These are phyloP conservation scores for Ustilago nuda DNA, from an alignment of 1,284 basidiomycete genomes.

Conservation along the genomic window DNA sequence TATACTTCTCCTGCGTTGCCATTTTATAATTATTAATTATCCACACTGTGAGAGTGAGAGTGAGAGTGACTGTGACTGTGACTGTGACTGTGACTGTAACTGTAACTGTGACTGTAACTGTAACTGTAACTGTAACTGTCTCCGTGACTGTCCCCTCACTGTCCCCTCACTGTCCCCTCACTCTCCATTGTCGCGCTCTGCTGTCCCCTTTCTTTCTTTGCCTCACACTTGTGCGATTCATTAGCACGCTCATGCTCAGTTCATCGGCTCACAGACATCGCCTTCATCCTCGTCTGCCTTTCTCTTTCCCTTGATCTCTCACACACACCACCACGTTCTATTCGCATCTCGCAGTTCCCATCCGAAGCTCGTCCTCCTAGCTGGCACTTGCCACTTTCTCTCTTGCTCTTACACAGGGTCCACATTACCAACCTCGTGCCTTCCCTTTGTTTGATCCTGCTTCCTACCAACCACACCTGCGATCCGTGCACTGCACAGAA, in stretches of 20 bases:
- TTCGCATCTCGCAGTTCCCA: neutral
- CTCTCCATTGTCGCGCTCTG: slow-evolving; percentile 1
- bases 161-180: too few species aligned
- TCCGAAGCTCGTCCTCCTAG: neutral
- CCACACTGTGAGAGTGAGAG: too few species aligned
- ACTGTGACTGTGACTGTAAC: too few species aligned
- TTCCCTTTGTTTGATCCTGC: neutral
- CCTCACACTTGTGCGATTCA: too few species aligned
- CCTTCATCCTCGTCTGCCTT: neutral
- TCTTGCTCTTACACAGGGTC: neutral
- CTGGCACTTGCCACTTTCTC: neutral
- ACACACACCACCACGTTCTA: neutral
- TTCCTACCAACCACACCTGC: neutral
- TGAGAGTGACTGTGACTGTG: too few species aligned
- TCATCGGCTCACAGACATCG: neutral
- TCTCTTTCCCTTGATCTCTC: neutral
- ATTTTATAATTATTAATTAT: neutral
- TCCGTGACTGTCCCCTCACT: too few species aligned
- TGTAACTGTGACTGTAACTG: too few species aligned
- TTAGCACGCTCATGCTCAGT: too few species aligned
- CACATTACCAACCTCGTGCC: neutral
- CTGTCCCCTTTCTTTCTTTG: neutral
- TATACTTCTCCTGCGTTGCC: neutral
- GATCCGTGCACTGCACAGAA: slow-evolving; percentile 4
- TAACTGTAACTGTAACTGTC: too few species aligned